A percentile compares a stretch with the other conserved stretches of the same genome.
Conservation (phyloP, 495 filamentous ascomycete genomes). For the Penicillium cataractarum region DNA sequence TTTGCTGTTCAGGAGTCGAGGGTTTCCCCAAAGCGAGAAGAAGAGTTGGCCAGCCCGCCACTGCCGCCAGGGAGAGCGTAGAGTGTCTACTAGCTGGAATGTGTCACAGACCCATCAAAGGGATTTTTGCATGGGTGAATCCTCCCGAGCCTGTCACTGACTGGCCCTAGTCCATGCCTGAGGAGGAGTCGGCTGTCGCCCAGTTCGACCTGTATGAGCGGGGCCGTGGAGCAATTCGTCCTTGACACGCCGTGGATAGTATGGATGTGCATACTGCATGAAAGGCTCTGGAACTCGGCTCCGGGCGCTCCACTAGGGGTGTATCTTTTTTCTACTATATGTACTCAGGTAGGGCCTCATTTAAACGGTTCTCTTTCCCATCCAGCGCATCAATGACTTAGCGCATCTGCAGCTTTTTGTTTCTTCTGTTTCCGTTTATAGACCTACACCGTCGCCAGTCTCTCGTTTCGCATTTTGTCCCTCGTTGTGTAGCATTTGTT, state of each 20-base stretch:
- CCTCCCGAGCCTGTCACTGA: slow-evolving; percentile 26
- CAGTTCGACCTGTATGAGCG: slow-evolving; percentile 24
- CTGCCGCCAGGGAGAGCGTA: slow-evolving; percentile 25
- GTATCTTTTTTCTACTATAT: slow-evolving; percentile 33
- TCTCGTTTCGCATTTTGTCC: slow-evolving; percentile 34
- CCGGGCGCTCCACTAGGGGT: slow-evolving; percentile 4
- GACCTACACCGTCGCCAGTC: slow-evolving; percentile 24
- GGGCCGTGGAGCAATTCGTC: slow-evolving; percentile 27
- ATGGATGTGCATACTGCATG: slow-evolving; percentile 38
- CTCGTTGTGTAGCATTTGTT: slow-evolving; percentile 32
- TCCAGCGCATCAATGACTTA: slow-evolving; percentile 34
- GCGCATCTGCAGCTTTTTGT: slow-evolving; percentile 22
- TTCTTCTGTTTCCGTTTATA: slow-evolving; percentile 32
- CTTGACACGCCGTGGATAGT: slow-evolving; percentile 27
- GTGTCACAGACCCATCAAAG: slow-evolving; percentile 33
- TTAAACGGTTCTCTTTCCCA: neutral
- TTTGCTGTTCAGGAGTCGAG: neutral
- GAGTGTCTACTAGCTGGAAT: slow-evolving; percentile 24
- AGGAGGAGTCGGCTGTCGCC: slow-evolving; percentile 29
- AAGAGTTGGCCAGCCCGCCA: slow-evolving; percentile 10
- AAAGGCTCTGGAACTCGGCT: slow-evolving; percentile 22
- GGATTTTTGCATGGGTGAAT: slow-evolving; percentile 20
- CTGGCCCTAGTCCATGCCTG: slow-evolving; percentile 29
- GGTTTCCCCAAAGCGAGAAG: neutral
- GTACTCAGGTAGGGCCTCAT: slow-evolving; percentile 15